Evolutionary conservation across 768 basidiomycete species (phyloP).

Genomic region (Boletus sp.): DNA sequence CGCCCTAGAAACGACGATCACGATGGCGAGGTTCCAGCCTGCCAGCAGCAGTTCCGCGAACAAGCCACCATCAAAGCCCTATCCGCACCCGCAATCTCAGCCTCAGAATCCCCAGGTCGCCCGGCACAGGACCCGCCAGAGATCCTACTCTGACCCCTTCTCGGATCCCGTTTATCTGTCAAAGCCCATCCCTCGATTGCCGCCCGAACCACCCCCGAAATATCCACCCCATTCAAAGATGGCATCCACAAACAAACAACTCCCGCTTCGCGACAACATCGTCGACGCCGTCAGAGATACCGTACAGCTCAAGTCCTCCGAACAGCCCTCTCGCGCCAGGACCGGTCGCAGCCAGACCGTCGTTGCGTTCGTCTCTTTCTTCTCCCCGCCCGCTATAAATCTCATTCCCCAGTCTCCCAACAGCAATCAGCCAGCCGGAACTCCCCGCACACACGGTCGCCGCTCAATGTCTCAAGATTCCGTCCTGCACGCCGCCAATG

Average conservation of each 20-base stretch:
- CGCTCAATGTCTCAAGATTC: slow-evolving; percentile 55
- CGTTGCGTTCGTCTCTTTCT: slow-evolving; percentile 23
- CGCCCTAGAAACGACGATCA: not conserved
- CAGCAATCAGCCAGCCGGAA: slow-evolving; percentile 24
- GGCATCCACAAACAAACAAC: slow-evolving; percentile 30
- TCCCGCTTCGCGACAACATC: slow-evolving; percentile 41
- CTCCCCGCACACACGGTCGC: slow-evolving; percentile 32
- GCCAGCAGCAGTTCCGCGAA: slow-evolving; percentile 15
- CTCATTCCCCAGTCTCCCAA: slow-evolving; percentile 16
- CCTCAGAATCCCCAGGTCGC: slow-evolving; percentile 21
- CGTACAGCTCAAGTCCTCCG: slow-evolving; percentile 50
- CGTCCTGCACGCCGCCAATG: slow-evolving; percentile 36
- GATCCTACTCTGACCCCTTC: slow-evolving; percentile 56
- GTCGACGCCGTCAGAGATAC: slow-evolving; percentile 69
- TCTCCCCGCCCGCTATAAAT: slow-evolving; percentile 8
- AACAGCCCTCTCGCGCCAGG: slow-evolving; percentile 45
- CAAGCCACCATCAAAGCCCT: slow-evolving; percentile 28
- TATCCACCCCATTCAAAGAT: slow-evolving; percentile 24
- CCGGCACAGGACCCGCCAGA: slow-evolving; percentile 37
- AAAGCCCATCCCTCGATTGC: slow-evolving; percentile 40
- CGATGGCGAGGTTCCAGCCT: slow-evolving; percentile 17
- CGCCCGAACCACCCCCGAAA: slow-evolving; percentile 38
- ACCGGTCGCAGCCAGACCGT: slow-evolving; percentile 59
- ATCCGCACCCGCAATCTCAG: slow-evolving; percentile 2
- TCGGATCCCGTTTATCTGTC: slow-evolving; percentile 36